Evolutionary conservation across 2,329 filamentous ascomycete genomes (phyloP).

Genomic region (Amylocarpus encephaloides): DNA sequence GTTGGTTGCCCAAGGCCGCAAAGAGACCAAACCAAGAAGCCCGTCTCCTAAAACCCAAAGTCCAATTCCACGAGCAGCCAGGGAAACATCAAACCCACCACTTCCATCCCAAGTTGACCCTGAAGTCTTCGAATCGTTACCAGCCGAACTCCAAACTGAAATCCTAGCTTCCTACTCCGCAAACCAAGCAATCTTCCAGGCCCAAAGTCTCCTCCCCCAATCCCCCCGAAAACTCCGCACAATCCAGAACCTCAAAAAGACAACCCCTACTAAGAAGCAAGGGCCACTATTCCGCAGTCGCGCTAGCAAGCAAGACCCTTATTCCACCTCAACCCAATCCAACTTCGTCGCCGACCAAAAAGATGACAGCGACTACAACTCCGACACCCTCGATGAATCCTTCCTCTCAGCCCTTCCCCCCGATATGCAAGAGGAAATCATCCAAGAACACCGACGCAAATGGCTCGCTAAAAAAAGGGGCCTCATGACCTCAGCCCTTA

Average conservation of each 20-base stretch:
- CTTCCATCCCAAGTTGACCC: conserved; percentile 76
- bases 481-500: conserved; percentile 36
- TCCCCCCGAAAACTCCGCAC: conserved; percentile 52
- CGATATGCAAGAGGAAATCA: conserved; percentile 70
- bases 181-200: not conserved
- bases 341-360: conserved; percentile 53
- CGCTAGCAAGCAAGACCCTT: conserved; percentile 42
- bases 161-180: conserved; percentile 63
- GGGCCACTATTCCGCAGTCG: conserved; percentile 31
- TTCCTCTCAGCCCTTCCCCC: conserved; percentile 80
- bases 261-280: conserved; percentile 60
- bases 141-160: conserved; percentile 79
- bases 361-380: conserved; percentile 11
- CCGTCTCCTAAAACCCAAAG: conserved; percentile 27
- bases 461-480: conserved; percentile 52
- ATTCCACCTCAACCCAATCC: conserved; percentile 63
- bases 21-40: conserved; percentile 21
- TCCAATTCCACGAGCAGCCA: conserved; percentile 4
- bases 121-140: conserved; percentile 75
- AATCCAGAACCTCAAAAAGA: conserved; percentile 33
- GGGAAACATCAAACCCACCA: conserved; percentile 3
- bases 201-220: conserved; percentile 32
- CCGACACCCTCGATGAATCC: conserved; percentile 38
- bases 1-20: conserved; percentile 54
- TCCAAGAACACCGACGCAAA: conserved; percentile 62